phyloP scores from a whole-genome alignment of 2,329 filamentous ascomycete species.

The Penicillium capsulatum region DNA sequence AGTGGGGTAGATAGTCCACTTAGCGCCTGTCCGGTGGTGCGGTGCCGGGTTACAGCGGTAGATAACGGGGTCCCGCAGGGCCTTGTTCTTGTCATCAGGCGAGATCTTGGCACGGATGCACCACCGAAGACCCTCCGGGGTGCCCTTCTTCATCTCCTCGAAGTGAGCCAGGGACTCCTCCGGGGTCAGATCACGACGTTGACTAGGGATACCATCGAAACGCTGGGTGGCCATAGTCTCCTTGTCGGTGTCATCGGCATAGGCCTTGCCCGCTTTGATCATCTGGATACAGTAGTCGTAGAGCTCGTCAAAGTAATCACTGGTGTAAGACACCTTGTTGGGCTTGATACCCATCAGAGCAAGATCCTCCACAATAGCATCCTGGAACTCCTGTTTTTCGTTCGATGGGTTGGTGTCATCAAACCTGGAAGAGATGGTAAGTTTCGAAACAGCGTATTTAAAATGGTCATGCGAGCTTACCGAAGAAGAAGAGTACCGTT shows the following conservation, averaged over 20 bases:
- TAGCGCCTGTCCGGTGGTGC: constrained; percentile 60
- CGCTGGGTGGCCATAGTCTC: constrained; percentile 83
- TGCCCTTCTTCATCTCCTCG: constrained; percentile 87
- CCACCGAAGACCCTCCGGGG: constrained; percentile 72
- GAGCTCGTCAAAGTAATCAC: constrained; percentile 90
- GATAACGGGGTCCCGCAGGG: constrained; percentile 93
- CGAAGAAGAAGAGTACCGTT: constrained; percentile 85
- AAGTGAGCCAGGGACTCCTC: constrained; percentile 85
- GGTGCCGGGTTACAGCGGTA: constrained; percentile 78
- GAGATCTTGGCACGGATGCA: constrained; percentile 95
- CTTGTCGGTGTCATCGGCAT: constrained; percentile 89
- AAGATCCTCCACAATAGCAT: constrained; percentile 88
- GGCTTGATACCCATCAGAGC: constrained; percentile 87
- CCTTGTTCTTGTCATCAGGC: constrained; percentile 87
- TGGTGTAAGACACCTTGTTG: constrained; percentile 82
- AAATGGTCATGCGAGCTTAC: background rate
- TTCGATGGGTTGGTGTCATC: constrained; percentile 98
- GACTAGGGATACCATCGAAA: constrained; percentile 76
- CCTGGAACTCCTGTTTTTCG: constrained; percentile 94
- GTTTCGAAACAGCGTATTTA: background rate
- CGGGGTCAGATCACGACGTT: constrained; percentile 69
- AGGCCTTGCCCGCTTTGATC: constrained; percentile 82
- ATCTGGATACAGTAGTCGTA: constrained; percentile 80
- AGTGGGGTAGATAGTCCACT: constrained; percentile 64
- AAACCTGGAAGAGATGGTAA: constrained; percentile 50